Evolutionary conservation across 176 grass and related monocot species (phyloP).

Genomic region (Bothriochloa decipiens): DNA sequence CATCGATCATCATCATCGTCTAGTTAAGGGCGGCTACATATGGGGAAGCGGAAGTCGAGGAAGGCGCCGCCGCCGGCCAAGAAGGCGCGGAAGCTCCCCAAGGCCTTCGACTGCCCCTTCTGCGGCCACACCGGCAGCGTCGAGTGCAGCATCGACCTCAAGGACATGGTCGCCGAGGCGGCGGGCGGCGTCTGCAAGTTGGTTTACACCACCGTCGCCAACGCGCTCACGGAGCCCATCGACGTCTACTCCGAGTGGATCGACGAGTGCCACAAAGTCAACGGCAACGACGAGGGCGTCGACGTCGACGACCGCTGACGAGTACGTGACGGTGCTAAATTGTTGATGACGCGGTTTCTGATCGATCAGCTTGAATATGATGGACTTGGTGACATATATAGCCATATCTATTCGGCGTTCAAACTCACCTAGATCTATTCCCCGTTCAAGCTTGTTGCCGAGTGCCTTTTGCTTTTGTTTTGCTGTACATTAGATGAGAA

Average conservation of each 20-base stretch:
- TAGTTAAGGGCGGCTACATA: too few relatives aligned
- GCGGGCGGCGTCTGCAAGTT: not conserved
- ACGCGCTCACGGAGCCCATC: slow-evolving; percentile 3
- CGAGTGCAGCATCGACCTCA: slow-evolving; percentile 30
- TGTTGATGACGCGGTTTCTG: too few relatives aligned
- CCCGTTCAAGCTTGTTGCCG: too few relatives aligned
- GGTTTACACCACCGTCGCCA: not conserved
- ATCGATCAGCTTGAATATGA: too few relatives aligned
- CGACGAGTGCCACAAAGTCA: slow-evolving; percentile 21
- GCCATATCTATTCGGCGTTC: too few relatives aligned
- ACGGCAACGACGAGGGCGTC: not conserved
- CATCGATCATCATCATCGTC: too few relatives aligned
- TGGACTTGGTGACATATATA: too few relatives aligned
- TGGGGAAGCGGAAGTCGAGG: not conserved
- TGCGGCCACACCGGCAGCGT: slow-evolving; percentile 26
- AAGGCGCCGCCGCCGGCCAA: not conserved
- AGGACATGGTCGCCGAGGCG: not conserved
- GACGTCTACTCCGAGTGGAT: slow-evolving; percentile 32
- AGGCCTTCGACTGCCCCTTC: slow-evolving; percentile 30
- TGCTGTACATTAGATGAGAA: too few relatives aligned
- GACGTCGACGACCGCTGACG: too few relatives aligned
- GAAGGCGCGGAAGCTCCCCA: not conserved
- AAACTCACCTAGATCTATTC: too few relatives aligned
- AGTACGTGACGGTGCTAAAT: too few relatives aligned
- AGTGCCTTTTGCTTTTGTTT: too few relatives aligned